A percentile compares a stretch with the other conserved stretches of the same genome.
These are phyloP conservation scores for apple (Malus domestica) DNA, from an alignment of 306 rosid genomes.

Conservation along the genomic window ASM211411v1 NC_041795.1:33554501-33555000, in stretches of 20 bases:
- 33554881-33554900: not conserved
- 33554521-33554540: not conserved
- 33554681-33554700: not conserved
- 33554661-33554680: not conserved
- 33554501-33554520: not conserved
- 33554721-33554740: not conserved
- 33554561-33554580: not conserved
- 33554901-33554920: not conserved
- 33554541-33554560: not conserved
- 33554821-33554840: not conserved
- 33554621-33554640: not conserved
- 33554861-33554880: not conserved
- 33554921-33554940: not conserved
- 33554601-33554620: not conserved
- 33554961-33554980: not conserved
- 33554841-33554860: not conserved
- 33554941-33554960: not conserved
- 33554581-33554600: not conserved
- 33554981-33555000: not conserved
- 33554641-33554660: not conserved
- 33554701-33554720: fast-evolving
- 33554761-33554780: not conserved
- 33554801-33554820: not conserved
- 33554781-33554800: fast-evolving
- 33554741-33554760: not conserved